phyloP scores from a whole-genome alignment of 2,329 filamentous ascomycete species.

The Aspergillus brunneoviolaceus region DNA sequence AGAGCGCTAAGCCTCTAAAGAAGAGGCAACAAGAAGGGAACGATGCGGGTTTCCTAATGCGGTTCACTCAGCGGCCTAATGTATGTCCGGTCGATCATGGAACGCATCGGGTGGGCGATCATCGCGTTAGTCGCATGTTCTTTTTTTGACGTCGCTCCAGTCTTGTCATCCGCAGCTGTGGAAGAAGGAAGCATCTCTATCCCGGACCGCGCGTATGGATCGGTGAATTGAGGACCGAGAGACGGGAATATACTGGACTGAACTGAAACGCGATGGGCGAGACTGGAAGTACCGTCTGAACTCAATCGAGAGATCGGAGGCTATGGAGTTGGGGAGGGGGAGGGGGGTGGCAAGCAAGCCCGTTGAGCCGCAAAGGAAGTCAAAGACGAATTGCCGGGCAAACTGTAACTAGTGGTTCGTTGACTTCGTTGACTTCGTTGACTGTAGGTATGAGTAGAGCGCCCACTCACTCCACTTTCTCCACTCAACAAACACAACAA shows the following conservation, averaged over 20 bases:
- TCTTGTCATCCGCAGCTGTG: slow-evolving; percentile 4
- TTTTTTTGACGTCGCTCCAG: slow-evolving; percentile 15
- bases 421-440: too few relatives aligned
- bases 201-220: neutral
- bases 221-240: neutral
- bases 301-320: neutral
- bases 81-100: slow-evolving; percentile 22
- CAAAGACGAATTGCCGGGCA: too few relatives aligned
- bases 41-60: slow-evolving; percentile 7
- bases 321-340: neutral
- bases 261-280: neutral
- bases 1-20: neutral
- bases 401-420: too few relatives aligned
- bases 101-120: slow-evolving; percentile 14
- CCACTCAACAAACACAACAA: neutral
- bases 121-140: slow-evolving; percentile 15
- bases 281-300: neutral
- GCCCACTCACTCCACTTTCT: too few relatives aligned
- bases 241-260: neutral
- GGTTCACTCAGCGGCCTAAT: slow-evolving; percentile 17
- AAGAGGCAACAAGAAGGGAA: neutral
- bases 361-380: neutral
- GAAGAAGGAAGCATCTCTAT: neutral
- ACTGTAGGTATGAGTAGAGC: too few relatives aligned
- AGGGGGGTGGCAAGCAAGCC: neutral